These are phyloP conservation scores for Xerophyta viscosa DNA, from an alignment of 106 monocot genomes.

Conservation along the genomic window DNA sequence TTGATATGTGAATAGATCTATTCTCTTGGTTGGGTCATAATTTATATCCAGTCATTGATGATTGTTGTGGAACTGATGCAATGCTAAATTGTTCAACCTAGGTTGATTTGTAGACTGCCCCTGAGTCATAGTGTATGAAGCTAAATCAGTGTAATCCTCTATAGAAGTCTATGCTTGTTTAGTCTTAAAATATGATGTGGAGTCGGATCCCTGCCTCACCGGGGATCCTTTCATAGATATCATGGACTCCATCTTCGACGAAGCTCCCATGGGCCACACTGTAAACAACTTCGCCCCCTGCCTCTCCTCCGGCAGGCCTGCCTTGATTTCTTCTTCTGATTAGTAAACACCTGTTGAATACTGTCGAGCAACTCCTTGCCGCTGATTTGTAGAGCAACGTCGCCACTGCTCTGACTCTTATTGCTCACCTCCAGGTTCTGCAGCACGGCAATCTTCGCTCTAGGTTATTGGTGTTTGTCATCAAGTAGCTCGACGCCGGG, in stretches of 20 bases:
- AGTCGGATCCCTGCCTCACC: too few species aligned
- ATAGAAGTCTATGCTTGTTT: too few species aligned
- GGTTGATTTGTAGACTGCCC: too few species aligned
- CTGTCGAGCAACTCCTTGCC: conserved; percentile 8
- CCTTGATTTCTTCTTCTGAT: conserved; percentile 40
- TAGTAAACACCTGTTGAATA: conserved; percentile 14
- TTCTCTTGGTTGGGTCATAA: too few species aligned
- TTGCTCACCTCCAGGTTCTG: conserved; percentile 30
- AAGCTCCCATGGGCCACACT: conserved; percentile 20
- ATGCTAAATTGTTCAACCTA: too few species aligned
- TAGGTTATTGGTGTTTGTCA: conserved; percentile 21
- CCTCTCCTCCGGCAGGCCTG: conserved; percentile 36
- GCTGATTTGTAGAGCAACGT: conserved; percentile 24
- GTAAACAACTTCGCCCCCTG: conserved; percentile 36
- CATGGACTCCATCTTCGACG: conserved; percentile 19
- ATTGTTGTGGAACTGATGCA: too few species aligned
- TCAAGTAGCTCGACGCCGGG: conserved; percentile 24
- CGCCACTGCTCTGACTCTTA: conserved; percentile 35
- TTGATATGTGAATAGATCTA: too few species aligned
- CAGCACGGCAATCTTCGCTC: conserved; percentile 34
- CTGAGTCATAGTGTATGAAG: too few species aligned
- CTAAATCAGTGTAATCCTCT: too few species aligned
- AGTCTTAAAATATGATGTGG: too few species aligned
- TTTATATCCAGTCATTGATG: too few species aligned
- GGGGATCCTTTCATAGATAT: conserved; percentile 20